phyloP scores from a whole-genome alignment of 176 grass and related monocot genomes.

The Triticum turgidum region DNA sequence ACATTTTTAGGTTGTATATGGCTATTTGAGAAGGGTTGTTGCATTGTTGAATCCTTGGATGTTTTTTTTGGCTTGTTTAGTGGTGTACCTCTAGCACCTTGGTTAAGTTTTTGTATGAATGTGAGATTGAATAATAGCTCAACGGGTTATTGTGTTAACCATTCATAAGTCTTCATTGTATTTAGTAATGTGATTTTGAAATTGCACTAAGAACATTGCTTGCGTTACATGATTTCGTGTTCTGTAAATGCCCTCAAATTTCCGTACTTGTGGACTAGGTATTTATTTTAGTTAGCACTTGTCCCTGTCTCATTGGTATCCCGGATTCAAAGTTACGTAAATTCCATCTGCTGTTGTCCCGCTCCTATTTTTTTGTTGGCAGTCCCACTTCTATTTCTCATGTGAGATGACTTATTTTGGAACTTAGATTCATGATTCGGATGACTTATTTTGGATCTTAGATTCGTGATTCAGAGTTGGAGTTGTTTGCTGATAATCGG shows the following conservation, averaged over 20 bases:
- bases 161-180: background rate
- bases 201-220: background rate
- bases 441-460: background rate
- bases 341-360: background rate
- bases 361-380: background rate
- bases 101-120: background rate
- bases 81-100: too few species aligned
- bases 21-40: too few species aligned
- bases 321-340: background rate
- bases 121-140: background rate
- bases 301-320: background rate
- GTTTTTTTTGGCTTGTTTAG: background rate
- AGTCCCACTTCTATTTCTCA: background rate
- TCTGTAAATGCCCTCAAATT: background rate
- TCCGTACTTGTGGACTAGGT: background rate
- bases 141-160: background rate
- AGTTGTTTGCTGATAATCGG: background rate
- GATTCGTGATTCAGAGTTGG: background rate
- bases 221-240: background rate
- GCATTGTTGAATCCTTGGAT: background rate
- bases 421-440: background rate
- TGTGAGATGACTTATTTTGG: background rate
- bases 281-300: background rate
- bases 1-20: background rate
- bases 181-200: background rate